Base-by-base conservation (phyloP, 2,329 filamentous ascomycete species). In the Tolypocladium sp. region DNA sequence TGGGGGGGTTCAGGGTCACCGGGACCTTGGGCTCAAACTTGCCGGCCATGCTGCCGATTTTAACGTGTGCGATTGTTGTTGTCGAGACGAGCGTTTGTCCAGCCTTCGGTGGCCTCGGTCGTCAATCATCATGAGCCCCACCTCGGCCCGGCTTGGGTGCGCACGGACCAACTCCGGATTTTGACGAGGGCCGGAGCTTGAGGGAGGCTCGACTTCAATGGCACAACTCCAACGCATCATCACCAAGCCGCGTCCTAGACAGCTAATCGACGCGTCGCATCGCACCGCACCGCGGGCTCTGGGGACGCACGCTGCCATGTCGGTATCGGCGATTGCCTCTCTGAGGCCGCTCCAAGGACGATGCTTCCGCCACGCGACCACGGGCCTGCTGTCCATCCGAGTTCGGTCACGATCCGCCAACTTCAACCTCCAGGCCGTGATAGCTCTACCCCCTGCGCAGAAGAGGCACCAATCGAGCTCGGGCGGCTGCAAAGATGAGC, bases 11-110 rank as follows among this genome's bases (percentile, higher is more conserved):
- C 60, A 99, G 84, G 59, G 86, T 76, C 61, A 94, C 87, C 3
- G 90, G 82, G 35, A 78, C 77, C 75, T 94, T 95, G 51, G 91
- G 91, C 71, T 90, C 88, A 68, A 95, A 95, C 66, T 83, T 88
- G 63, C 80, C 82, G 61, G 80, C 72, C 83, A 86, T 86, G 62
- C 30, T 58, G 53, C 25, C 38, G 25, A 10, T n/a, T 51, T 33
- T 2, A 5, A 8, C 27, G 17, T 9, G 46, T 20, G 27, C 9
- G 46, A 37, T n/a, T n/a, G 49, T 37, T 37, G 49, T 35, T 53
- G 49, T 53, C 49, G 20, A 37, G 49, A 20, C 37, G 49, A 33
- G 46, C 4, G 49, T 35, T 51, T 17, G 22, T 46, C 20, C 40
- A 42, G 41, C 22, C n/a, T 27, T 46, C 12, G 46, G 25, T 33